A percentile compares a stretch with the other conserved stretches of the same genome.
Evolutionary conservation across 2,329 filamentous ascomycete genomes (phyloP).

Genomic region (Trichothecium sympodiale): DNA sequence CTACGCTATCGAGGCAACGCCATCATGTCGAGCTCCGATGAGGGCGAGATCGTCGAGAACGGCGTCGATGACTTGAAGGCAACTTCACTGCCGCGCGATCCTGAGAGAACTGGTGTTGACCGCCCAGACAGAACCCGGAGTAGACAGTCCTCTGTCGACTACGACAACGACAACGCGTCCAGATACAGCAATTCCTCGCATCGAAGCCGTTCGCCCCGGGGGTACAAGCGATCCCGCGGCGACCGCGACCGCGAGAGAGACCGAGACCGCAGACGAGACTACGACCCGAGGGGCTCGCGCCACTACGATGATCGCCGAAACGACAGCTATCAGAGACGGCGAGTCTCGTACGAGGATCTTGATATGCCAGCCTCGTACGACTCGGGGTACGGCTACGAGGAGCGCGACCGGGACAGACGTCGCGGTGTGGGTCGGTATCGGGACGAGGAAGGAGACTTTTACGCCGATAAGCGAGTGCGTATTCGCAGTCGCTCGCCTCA

Average conservation of each 20-base stretch:
- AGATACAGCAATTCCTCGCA: slow-evolving; percentile 30
- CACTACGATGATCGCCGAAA: slow-evolving; percentile 48
- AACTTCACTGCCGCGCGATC: slow-evolving; percentile 63
- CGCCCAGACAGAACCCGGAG: slow-evolving; percentile 71
- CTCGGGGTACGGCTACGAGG: slow-evolving; percentile 34
- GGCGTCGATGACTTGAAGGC: slow-evolving; percentile 60
- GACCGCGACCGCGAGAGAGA: slow-evolving; percentile 49
- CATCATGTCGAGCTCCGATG: slow-evolving; percentile 57
- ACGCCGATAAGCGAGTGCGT: slow-evolving; percentile 41
- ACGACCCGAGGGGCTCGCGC: slow-evolving; percentile 49
- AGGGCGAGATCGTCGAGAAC: slow-evolving; percentile 78
- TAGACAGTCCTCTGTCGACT: slow-evolving; percentile 47
- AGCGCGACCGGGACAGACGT: slow-evolving; percentile 30
- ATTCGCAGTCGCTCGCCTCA: slow-evolving; percentile 44
- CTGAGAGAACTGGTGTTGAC: slow-evolving; percentile 79
- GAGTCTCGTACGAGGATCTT: slow-evolving; percentile 44
- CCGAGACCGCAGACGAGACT: slow-evolving; percentile 20
- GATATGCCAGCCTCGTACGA: slow-evolving; percentile 36
- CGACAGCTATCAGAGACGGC: slow-evolving; percentile 35
- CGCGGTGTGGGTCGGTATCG: slow-evolving; percentile 8
- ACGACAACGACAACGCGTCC: slow-evolving; percentile 32
- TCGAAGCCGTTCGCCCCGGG: slow-evolving; percentile 49
- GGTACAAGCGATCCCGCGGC: slow-evolving; percentile 56
- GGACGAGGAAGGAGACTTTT: slow-evolving; percentile 27
- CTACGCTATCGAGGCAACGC: slow-evolving; percentile 6